phyloP scores from a whole-genome alignment of 2,329 filamentous ascomycete genomes.

The Hypoxylon rubiginosum region DNA sequence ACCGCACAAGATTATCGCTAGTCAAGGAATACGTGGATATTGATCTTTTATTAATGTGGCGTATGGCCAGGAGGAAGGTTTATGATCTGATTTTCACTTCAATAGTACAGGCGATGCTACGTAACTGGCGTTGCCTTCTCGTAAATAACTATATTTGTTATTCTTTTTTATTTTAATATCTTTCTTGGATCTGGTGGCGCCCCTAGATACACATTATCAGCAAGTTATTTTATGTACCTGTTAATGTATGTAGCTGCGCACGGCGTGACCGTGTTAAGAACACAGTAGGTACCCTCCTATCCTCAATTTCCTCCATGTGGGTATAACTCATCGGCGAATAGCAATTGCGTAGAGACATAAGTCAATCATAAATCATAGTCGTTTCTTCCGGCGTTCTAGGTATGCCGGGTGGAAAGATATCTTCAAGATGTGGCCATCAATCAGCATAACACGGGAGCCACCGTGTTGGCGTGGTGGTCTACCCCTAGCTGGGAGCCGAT shows the following conservation, averaged over 20 bases:
- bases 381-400: conserved; percentile 9
- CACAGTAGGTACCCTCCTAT: conserved; percentile 7
- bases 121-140: too few species aligned
- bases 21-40: too few species aligned
- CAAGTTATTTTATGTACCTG: background rate
- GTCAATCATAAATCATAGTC: background rate
- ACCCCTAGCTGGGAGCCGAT: conserved; percentile 47
- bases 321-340: conserved; percentile 30
- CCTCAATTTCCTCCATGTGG: conserved; percentile 10
- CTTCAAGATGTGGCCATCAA: conserved; percentile 33
- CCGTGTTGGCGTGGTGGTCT: background rate
- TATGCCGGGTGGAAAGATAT: conserved; percentile 10
- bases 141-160: too few species aligned
- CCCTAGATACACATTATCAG: too few species aligned
- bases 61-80: too few species aligned
- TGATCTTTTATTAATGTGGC: too few species aligned
- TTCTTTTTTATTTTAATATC: too few species aligned
- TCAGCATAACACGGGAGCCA: conserved; percentile 13
- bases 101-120: too few species aligned
- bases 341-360: conserved; percentile 8
- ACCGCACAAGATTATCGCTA: too few species aligned
- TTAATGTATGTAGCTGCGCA: background rate
- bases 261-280: background rate
- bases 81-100: too few species aligned
- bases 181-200: too few species aligned